Conservation (phyloP, 352 stramenopile species). For the Phytophthora vignae region DNA sequence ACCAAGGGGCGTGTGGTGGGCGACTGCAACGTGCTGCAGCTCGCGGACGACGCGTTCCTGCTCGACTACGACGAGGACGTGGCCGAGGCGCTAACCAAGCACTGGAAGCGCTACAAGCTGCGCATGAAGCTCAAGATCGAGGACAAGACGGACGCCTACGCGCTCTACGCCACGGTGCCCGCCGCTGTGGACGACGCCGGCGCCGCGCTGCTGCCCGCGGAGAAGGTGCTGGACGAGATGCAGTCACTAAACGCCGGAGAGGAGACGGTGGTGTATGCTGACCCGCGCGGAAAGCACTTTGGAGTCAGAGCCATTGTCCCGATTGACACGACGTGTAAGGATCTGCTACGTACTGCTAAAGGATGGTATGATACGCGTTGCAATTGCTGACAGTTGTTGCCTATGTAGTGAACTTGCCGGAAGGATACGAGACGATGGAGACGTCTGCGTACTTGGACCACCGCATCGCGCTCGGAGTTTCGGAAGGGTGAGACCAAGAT, state of each 20-base stretch:
- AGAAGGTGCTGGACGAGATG: conserved; percentile 26
- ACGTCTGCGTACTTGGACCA: conserved; percentile 63
- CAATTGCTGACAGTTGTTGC: conserved; percentile 14
- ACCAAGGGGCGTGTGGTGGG: conserved; percentile 82
- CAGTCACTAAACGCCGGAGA: conserved; percentile 47
- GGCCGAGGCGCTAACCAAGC: conserved; percentile 69
- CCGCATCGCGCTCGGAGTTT: conserved; percentile 70
- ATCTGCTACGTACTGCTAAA: background rate
- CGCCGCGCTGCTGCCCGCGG: conserved; percentile 28
- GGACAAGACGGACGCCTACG: conserved; percentile 64
- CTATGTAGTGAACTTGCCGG: conserved; percentile 57
- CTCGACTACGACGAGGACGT: conserved; percentile 77
- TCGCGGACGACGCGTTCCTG: conserved; percentile 74
- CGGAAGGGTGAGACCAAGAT: conserved; percentile 67
- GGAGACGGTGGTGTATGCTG: conserved; percentile 56
- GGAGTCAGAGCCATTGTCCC: conserved; percentile 71
- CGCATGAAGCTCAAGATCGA: conserved; percentile 85
- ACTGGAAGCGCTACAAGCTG: conserved; percentile 91
- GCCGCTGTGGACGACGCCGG: conserved; percentile 45
- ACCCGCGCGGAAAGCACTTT: conserved; percentile 75
- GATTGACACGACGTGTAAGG: conserved; percentile 37
- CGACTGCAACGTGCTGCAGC: conserved; percentile 79
- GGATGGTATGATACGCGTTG: background rate
- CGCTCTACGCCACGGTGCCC: conserved; percentile 61
- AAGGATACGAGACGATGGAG: conserved; percentile 56